Conservation (phyloP, 176 grass and related monocot species). For the Hordeum marinum region DNA sequence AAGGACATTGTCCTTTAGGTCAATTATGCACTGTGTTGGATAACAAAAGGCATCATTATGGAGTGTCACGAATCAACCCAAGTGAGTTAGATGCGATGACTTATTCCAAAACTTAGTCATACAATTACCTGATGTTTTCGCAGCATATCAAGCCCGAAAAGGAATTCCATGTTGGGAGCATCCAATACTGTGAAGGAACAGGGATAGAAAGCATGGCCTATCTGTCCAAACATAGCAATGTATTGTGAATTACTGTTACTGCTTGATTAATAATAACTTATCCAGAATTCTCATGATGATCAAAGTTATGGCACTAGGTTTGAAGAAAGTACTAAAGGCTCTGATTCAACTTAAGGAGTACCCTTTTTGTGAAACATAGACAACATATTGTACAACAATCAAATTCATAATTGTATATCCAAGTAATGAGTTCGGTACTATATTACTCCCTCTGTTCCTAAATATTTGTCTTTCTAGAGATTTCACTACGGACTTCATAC, state of each 20-base stretch:
- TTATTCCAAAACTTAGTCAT: conserved; percentile 20
- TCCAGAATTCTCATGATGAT: neutral
- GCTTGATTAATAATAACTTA: neutral
- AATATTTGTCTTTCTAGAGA: no score
- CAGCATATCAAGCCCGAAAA: conserved; percentile 99
- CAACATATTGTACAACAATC: neutral
- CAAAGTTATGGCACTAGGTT: neutral
- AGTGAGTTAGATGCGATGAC: neutral
- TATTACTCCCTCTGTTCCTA: no score
- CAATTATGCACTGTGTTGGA: conserved; percentile 86
- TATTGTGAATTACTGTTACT: neutral
- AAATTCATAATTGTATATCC: neutral
- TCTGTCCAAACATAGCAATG: conserved; percentile 46
- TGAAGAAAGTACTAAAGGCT: neutral
- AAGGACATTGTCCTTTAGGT: conserved; percentile 97
- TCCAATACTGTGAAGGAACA: conserved; percentile 99
- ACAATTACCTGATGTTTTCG: conserved; percentile 92
- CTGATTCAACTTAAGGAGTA: neutral
- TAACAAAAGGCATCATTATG: conserved; percentile 12
- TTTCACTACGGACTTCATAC: no score
- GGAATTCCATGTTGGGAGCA: conserved; percentile 97
- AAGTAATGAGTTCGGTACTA: conserved; percentile 5
- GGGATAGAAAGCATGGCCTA: conserved; percentile 77
- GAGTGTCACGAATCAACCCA: neutral
- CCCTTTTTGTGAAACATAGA: neutral